Evolutionary conservation across 169 alveolate genomes (phyloP).

Genomic region (Cryptosporidium tyzzeri): DNA sequence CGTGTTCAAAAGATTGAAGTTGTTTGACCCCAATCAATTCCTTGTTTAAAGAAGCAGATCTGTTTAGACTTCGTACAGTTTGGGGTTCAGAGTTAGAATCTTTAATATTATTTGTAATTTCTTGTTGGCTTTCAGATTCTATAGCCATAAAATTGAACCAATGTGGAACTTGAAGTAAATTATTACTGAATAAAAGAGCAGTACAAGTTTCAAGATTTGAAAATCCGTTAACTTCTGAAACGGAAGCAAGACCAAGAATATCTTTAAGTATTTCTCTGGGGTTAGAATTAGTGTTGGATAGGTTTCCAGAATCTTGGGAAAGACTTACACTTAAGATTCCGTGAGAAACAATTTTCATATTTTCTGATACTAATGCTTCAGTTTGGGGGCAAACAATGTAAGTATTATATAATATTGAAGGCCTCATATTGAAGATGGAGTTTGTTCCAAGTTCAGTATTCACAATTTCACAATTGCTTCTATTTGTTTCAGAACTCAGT

Average conservation of each 20-base stretch:
- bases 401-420: slow-evolving; percentile 51
- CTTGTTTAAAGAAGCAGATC: slow-evolving; percentile 19
- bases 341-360: slow-evolving; percentile 36
- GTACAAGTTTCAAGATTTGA: slow-evolving; percentile 73
- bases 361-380: slow-evolving; percentile 69
- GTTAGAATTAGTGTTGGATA: not conserved
- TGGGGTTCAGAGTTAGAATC: slow-evolving; percentile 23
- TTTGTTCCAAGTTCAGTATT: slow-evolving; percentile 36
- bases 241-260: slow-evolving; percentile 57
- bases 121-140: slow-evolving; percentile 51
- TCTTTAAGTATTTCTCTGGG: slow-evolving; percentile 66
- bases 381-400: slow-evolving; percentile 56
- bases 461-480: not conserved
- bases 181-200: slow-evolving; percentile 25
- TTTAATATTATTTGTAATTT: not conserved
- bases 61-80: slow-evolving; percentile 7
- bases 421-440: slow-evolving; percentile 20
- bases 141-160: slow-evolving; percentile 59
- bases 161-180: slow-evolving; percentile 43
- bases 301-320: not conserved
- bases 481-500: not conserved
- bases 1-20: not conserved
- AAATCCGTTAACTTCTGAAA: slow-evolving; percentile 64
- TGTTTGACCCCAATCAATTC: slow-evolving; percentile 17
- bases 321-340: slow-evolving; percentile 52